Evolutionary conservation across 306 rosid genomes (phyloP).

Genomic region (Cucurbita argyrosperma): DNA sequence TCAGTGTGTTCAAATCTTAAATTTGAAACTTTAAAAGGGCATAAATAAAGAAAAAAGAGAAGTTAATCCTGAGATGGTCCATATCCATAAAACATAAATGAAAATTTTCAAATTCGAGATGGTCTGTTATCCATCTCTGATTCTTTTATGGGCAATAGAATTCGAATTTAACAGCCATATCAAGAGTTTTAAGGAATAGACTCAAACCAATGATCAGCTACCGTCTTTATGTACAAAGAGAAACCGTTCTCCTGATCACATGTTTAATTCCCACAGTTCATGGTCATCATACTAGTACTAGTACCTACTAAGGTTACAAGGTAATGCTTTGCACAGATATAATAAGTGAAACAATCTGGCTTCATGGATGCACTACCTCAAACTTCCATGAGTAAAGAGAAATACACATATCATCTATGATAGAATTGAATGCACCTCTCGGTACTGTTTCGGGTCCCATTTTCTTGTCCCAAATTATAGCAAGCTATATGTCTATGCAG

Average conservation of each 20-base stretch:
- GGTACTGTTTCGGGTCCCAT: not conserved
- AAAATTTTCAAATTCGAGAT: not conserved
- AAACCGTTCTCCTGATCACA: not conserved
- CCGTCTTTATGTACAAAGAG: not conserved
- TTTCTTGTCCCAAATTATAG: not conserved
- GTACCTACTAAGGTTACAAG: not conserved
- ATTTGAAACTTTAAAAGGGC: not conserved
- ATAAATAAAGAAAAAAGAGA: not conserved
- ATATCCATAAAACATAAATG: not conserved
- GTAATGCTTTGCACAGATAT: not conserved
- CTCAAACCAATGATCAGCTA: not conserved
- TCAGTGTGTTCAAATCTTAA: not conserved
- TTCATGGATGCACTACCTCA: not conserved
- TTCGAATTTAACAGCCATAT: not conserved
- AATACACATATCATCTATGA: not conserved
- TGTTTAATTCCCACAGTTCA: not conserved
- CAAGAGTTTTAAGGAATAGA: not conserved
- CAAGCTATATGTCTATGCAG: not conserved
- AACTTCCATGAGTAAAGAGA: not conserved
- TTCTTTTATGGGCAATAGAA: not conserved
- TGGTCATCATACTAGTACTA: not conserved
- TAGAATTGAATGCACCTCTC: not conserved
- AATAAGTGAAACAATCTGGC: not conserved
- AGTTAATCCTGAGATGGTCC: not conserved
- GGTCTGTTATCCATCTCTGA: not conserved